Evolutionary conservation across 2,329 filamentous ascomycete species (phyloP).

Genomic region (Sclerotinia subarctica): DNA sequence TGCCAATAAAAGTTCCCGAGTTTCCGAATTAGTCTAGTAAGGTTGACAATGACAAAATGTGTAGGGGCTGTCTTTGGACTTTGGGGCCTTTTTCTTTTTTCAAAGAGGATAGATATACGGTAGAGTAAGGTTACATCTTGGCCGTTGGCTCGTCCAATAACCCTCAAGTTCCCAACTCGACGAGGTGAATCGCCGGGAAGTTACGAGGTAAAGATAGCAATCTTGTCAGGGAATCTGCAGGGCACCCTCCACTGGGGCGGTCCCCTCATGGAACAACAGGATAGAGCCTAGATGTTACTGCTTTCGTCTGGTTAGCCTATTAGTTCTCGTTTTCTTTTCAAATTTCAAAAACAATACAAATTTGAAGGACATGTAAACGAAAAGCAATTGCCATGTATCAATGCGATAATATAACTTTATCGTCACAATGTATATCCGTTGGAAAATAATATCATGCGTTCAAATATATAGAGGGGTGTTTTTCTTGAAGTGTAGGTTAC

Average conservation of each 20-base stretch:
- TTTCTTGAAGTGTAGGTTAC: neutral
- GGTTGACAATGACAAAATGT: constrained; percentile 3
- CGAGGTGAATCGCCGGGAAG: neutral
- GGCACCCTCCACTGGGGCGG: neutral
- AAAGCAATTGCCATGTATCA: too few species aligned
- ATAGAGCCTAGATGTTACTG: neutral
- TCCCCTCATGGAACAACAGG: neutral
- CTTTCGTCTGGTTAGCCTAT: too few species aligned
- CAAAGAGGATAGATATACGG: neutral
- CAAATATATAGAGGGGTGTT: neutral
- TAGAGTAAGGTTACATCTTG: neutral
- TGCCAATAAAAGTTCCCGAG: neutral
- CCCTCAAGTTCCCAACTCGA: neutral
- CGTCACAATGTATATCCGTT: neutral
- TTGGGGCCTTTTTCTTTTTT: neutral
- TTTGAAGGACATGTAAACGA: neutral
- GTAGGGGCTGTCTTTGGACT: neutral
- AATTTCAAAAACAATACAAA: neutral
- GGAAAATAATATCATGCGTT: neutral
- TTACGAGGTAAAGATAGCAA: neutral
- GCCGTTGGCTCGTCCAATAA: neutral
- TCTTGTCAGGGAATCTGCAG: neutral
- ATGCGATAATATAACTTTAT: neutral
- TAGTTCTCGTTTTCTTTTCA: neutral
- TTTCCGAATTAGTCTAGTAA: neutral